Base-by-base conservation (phyloP, 1,139 yeast genomes). In the Wickerhamiella infanticola region DNA sequence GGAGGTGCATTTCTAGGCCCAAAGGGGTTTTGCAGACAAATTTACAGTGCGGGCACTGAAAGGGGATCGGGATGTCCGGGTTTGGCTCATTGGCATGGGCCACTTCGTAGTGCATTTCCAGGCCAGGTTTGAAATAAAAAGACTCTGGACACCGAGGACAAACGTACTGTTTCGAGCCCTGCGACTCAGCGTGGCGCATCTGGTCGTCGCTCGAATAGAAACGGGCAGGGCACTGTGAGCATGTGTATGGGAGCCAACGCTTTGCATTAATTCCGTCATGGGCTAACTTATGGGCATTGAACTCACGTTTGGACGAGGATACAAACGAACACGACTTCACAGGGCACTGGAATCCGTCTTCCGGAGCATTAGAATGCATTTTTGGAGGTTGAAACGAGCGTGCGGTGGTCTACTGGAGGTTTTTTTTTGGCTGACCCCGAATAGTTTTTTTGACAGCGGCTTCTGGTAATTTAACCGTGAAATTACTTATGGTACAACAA, bases 1-100 rank as follows among this genome's bases (percentile, higher is more conserved):
- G n/a, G 9, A 25, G 41, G 26, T 39, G 41, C 41, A 39, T n/a
- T 26, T 39, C 29, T 3, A 39, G 41, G n/a, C 41, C 41, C 25
- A 24, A 39, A 5, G 36, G 9, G n/a, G 41, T 39, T 13, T 25
- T 24, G 24, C 24, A 27, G 3, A 23, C 13, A 29, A 35, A 27
- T 24, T 39, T 9, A 35, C 41, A 39, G n/a, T 39, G 36, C 3
- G 5, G 36, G 25, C 41, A 39, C 9, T 31, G 41, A 13, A 25
- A 39, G 5, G 41, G 35, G 5, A 11, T 26, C n/a, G 29, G 24
- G 25, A 25, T 25, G 31, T 26, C 29, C 27, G 40, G 31, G 18
- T 18, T 18, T 5, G 25, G 29, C 4, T 24, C 33, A 11, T 26
- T 31, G 18, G 40, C 40, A 13, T 38, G 40, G 5, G 24, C 29